Base-by-base conservation (phyloP, 805 yeast genomes). In the Isabelozyma gotoi region DNA sequence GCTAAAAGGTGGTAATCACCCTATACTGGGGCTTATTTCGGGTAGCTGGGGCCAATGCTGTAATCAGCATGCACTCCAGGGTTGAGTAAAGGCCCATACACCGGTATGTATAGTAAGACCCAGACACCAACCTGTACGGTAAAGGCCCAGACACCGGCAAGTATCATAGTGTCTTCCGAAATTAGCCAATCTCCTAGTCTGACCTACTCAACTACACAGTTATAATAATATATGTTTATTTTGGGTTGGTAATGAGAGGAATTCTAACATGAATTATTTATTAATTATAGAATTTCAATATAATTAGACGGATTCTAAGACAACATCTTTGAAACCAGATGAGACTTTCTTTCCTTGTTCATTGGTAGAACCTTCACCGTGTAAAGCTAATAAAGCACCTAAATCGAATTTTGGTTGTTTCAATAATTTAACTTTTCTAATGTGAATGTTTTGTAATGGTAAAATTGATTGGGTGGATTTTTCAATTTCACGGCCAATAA, bases 301-400 rank as follows among this genome's bases (percentile, higher is more conserved):
- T 24, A 50, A 46, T 62, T 89, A 92, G 72, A 92, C 98, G 71
- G 92, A 72, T 83, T 92, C 98, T 77, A 94, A 89, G 73, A 94
- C 89, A 74, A 88, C 97, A 76, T 92, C 99, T 83, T 92, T 91
- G 95, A 90, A 92, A 76, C 95, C 96, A 62, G 86, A 74, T 68
- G 92, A 92, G 78, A 91, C 91, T 87, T 92, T 91, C 78, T 97
- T 97, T 73, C 96, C 89, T 77, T 94, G 96, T 74, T 91, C 96
- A 71, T 84, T 80, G 58, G 90, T 71, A 60, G 84, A 78, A 63
- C 80, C 82, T 82, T 92, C 98, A 78, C 98, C 98, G 83, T 92
- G 98, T 71, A 92, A 87, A 68, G 97, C 85, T 74, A 92, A 80
- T 72, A 92, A 84, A 69, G 95, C 78, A 77, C 97, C 97, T 69